phyloP scores from a whole-genome alignment of 805 yeast species.

The Blastobotrys robertii region DNA sequence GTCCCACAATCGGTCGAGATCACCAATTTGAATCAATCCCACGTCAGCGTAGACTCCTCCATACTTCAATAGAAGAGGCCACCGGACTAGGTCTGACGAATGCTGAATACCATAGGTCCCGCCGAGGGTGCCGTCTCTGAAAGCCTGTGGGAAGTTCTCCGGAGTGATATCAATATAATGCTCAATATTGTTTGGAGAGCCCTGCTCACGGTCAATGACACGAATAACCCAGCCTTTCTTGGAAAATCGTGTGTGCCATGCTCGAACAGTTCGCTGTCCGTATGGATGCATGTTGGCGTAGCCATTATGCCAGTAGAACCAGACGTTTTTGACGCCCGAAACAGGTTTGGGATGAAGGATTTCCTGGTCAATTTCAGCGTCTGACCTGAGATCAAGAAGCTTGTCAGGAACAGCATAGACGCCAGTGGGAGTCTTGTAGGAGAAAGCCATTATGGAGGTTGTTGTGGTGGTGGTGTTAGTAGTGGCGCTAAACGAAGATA shows the following conservation, averaged over 20 bases:
- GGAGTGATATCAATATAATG: neutral
- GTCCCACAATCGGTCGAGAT: conserved; percentile 3
- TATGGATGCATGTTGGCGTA: conserved; percentile 2
- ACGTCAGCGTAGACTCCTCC: conserved; percentile 5
- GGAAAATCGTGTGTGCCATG: conserved; percentile 4
- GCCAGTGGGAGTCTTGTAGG: neutral
- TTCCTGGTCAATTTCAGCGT: conserved; percentile 1
- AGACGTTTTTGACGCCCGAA: conserved; percentile 1
- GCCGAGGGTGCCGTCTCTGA: conserved; percentile 1
- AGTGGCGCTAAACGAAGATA: no score
- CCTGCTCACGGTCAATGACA: neutral
- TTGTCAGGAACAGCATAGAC: neutral
- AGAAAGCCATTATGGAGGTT: neutral
- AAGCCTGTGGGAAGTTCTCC: conserved; percentile 1
- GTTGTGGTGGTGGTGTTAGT: no score
- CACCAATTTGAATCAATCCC: conserved; percentile 3
- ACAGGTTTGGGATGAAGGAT: conserved; percentile 1
- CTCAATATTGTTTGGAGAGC: neutral
- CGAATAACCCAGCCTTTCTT: conserved; percentile 4
- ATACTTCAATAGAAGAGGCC: conserved; percentile 2
- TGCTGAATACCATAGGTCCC: conserved; percentile 3
- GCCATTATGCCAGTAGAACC: conserved; percentile 5
- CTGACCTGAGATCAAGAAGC: neutral
- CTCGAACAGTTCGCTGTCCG: conserved; percentile 1
- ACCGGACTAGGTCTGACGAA: conserved; percentile 2